phyloP scores from a whole-genome alignment of 2,329 filamentous ascomycete species.

The Alternaria incomplexa region DNA sequence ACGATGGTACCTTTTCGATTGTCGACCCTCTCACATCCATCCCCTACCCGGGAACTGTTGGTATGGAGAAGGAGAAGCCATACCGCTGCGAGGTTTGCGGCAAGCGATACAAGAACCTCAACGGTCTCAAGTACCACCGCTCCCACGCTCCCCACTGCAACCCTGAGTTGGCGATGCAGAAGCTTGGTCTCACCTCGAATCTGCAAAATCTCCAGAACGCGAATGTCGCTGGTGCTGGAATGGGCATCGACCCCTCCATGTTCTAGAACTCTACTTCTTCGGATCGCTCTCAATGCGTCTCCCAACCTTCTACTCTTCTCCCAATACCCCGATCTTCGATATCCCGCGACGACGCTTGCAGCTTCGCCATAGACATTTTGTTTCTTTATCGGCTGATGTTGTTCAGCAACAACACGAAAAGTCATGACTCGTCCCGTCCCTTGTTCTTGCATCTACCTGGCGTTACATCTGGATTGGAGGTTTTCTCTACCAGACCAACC shows the following conservation, averaged over 20 bases:
- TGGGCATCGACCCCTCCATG: constrained; percentile 63
- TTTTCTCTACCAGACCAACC: constrained; percentile 11
- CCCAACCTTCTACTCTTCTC: constrained; percentile 16
- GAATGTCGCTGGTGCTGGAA: constrained; percentile 60
- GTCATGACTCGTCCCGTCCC: constrained; percentile 26
- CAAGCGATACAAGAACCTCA: constrained; percentile 98
- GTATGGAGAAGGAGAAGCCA: constrained; percentile 99
- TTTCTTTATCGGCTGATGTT: constrained; percentile 5
- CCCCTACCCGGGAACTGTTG: constrained; percentile 92
- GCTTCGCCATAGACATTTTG: constrained; percentile 25
- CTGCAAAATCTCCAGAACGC: constrained; percentile 50
- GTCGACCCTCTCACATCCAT: constrained; percentile 94
- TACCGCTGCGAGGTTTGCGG: constrained; percentile 97
- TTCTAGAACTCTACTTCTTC: constrained; percentile 31
- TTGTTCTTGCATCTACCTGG: constrained; percentile 30
- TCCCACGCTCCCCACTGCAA: constrained; percentile 85
- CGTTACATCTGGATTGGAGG: constrained; percentile 26
- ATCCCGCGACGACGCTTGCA: constrained; percentile 25
- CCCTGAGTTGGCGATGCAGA: constrained; percentile 71
- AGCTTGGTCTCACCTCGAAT: constrained; percentile 46
- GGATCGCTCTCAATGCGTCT: constrained; percentile 8
- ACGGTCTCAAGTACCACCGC: constrained; percentile 90
- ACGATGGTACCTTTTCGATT: constrained; percentile 96
- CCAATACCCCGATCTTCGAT: constrained; percentile 32
- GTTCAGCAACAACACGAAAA: constrained; percentile 21